Conservation (phyloP, 2,329 filamentous ascomycete genomes). For the Plectosphaerella cucumerina region DNA sequence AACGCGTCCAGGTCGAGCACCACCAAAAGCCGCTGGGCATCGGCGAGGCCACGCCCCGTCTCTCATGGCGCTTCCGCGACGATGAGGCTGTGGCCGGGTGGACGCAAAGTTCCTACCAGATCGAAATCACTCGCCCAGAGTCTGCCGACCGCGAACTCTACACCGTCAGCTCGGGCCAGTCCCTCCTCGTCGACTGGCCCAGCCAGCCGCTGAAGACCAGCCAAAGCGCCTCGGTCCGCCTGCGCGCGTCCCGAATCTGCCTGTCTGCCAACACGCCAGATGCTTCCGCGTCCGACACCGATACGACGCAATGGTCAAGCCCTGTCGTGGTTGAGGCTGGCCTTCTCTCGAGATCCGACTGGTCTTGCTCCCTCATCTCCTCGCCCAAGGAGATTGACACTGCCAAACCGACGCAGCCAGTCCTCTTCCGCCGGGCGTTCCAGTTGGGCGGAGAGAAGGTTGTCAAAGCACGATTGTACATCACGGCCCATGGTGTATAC, state of each 20-base stretch:
- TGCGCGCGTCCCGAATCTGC: conserved; percentile 10
- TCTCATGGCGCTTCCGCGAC: conserved; percentile 13
- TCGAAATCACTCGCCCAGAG: conserved; percentile 8
- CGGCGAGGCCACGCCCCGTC: conserved; percentile 6
- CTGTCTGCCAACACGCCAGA: conserved; percentile 12
- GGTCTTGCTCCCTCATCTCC: conserved; percentile 18
- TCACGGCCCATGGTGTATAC: conserved; percentile 31
- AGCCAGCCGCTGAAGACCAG: conserved; percentile 17
- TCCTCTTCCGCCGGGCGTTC: too few relatives aligned
- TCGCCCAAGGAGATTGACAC: not conserved
- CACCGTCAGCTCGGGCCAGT: conserved; percentile 3
- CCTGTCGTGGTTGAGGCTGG: conserved; percentile 4
- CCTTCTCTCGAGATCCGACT: conserved; percentile 16
- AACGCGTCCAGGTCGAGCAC: conserved; percentile 10
- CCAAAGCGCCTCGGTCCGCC: conserved; percentile 21
- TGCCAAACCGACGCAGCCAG: not conserved
- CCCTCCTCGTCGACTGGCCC: conserved; percentile 10
- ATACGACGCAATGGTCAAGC: conserved; percentile 4
- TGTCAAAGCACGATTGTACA: conserved; percentile 23
- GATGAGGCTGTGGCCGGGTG: conserved; percentile 2
- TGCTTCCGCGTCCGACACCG: not conserved
- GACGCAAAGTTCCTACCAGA: conserved; percentile 12
- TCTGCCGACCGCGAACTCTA: not conserved
- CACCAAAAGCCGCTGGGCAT: conserved; percentile 11
- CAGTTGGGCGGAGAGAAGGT: too few relatives aligned